Evolutionary conservation across 2,329 filamentous ascomycete species (phyloP).

Genomic region (Pseudocercospora musae): DNA sequence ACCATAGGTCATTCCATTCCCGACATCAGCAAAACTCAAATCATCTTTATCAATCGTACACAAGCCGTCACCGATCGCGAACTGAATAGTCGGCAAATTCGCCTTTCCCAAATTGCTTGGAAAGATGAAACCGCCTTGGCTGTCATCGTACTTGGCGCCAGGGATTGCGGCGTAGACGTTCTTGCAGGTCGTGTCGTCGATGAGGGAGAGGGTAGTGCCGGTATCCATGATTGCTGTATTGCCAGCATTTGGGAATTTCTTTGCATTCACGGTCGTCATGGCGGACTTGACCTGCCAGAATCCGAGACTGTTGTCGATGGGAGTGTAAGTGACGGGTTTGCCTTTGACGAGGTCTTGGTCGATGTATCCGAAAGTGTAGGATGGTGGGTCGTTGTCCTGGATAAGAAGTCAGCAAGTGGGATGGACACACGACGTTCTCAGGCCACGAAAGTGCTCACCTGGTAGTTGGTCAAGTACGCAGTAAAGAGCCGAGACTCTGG

Average conservation of each 20-base stretch:
- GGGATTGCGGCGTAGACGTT: slow-evolving; percentile 63
- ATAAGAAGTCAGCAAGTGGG: background rate
- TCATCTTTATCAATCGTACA: slow-evolving; percentile 63
- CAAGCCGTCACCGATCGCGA: slow-evolving; percentile 61
- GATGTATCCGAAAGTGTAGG: slow-evolving; percentile 73
- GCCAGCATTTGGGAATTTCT: slow-evolving; percentile 47
- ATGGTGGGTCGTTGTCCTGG: slow-evolving; percentile 45
- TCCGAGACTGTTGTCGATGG: slow-evolving; percentile 61
- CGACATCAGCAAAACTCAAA: slow-evolving; percentile 56
- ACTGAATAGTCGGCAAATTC: slow-evolving; percentile 58
- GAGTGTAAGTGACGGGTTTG: slow-evolving; percentile 49
- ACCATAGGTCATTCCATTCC: slow-evolving; percentile 58
- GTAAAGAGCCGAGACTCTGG: slow-evolving; percentile 59
- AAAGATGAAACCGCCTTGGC: slow-evolving; percentile 56
- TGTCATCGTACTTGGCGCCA: slow-evolving; percentile 47
- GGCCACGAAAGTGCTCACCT: no score
- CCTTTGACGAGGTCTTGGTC: slow-evolving; percentile 57
- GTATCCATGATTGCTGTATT: slow-evolving; percentile 71
- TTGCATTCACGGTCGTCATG: slow-evolving; percentile 56
- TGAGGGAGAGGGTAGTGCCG: slow-evolving; percentile 63
- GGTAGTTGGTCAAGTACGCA: slow-evolving; percentile 58
- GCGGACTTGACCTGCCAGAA: slow-evolving; percentile 66
- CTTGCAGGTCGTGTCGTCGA: slow-evolving; percentile 59
- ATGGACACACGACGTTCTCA: no score
- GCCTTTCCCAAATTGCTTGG: slow-evolving; percentile 52